Percentiles rank a stretch among this genome's conserved stretches.
phyloP scores from a whole-genome alignment of 805 yeast species.

The Metschnikowia orientalis region DNA sequence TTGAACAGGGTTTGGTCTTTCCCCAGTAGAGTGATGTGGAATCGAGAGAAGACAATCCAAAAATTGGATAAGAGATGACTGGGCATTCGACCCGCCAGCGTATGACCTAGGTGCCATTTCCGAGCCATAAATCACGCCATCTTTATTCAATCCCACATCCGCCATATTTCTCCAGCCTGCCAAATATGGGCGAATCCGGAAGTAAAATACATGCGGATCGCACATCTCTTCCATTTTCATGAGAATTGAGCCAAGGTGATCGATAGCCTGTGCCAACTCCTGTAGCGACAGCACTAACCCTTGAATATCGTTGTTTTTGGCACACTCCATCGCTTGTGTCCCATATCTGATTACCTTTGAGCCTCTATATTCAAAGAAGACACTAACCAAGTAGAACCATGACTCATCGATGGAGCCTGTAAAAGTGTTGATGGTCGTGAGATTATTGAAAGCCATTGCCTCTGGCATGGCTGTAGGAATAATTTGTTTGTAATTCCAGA shows the following conservation, averaged over 20 bases:
- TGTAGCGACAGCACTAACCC: conserved; percentile 49
- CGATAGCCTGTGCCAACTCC: conserved; percentile 68
- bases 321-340: conserved; percentile 57
- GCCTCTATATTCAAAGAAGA: conserved; percentile 79
- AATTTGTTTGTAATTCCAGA: conserved; percentile 80
- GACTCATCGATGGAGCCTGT: conserved; percentile 89
- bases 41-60: conserved; percentile 74
- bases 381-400: conserved; percentile 90
- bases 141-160: conserved; percentile 64
- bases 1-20: conserved; percentile 32
- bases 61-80: conserved; percentile 83
- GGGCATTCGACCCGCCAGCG: conserved; percentile 94
- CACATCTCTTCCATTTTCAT: conserved; percentile 89
- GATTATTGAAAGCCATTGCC: conserved; percentile 54
- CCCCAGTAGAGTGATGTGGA: conserved; percentile 76
- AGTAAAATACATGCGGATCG: conserved; percentile 89
- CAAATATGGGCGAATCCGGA: conserved; percentile 77
- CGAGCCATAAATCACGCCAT: conserved; percentile 76
- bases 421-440: conserved; percentile 77
- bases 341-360: conserved; percentile 68
- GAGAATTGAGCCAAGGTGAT: conserved; percentile 64
- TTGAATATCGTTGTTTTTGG: conserved; percentile 42
- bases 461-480: conserved; percentile 34
- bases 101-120: conserved; percentile 51
- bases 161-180: conserved; percentile 96